Evolutionary conservation across 108 stramenopile species (phyloP).

Genomic region (Aurantiochytrium sp.): DNA sequence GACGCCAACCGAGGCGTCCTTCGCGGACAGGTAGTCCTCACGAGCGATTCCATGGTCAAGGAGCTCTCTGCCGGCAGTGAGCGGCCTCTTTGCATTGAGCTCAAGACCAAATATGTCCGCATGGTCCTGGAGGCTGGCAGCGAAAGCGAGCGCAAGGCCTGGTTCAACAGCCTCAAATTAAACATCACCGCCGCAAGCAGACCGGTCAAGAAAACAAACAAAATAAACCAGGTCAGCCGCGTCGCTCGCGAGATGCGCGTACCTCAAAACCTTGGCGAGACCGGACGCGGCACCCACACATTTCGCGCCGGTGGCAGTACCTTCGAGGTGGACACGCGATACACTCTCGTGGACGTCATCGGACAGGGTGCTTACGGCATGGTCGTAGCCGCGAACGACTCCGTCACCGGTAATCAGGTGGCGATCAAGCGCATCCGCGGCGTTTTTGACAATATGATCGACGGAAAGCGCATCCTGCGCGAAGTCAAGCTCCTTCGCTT

Average conservation of each 20-base stretch:
- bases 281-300: slow-evolving; percentile 11
- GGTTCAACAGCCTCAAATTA: background rate
- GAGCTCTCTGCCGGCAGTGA: background rate
- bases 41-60: background rate
- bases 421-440: slow-evolving; percentile 29
- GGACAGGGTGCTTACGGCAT: slow-evolving; percentile 46
- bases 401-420: slow-evolving; percentile 7
- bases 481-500: slow-evolving; percentile 29
- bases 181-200: background rate
- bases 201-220: background rate
- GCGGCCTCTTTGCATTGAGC: background rate
- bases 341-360: slow-evolving; percentile 27
- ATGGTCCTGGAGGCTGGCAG: background rate
- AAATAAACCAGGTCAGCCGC: background rate
- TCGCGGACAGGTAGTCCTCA: background rate
- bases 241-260: background rate
- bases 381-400: slow-evolving; percentile 34
- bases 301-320: background rate
- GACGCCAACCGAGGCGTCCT: background rate
- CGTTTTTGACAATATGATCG: slow-evolving; percentile 11
- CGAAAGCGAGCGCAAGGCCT: background rate
- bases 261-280: slow-evolving; percentile 7
- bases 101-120: background rate
- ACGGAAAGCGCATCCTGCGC: slow-evolving; percentile 36
- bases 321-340: slow-evolving; percentile 26